Evolutionary conservation across 2,329 filamentous ascomycete genomes (phyloP).

Genomic region (Curvularia eragrostidis): DNA sequence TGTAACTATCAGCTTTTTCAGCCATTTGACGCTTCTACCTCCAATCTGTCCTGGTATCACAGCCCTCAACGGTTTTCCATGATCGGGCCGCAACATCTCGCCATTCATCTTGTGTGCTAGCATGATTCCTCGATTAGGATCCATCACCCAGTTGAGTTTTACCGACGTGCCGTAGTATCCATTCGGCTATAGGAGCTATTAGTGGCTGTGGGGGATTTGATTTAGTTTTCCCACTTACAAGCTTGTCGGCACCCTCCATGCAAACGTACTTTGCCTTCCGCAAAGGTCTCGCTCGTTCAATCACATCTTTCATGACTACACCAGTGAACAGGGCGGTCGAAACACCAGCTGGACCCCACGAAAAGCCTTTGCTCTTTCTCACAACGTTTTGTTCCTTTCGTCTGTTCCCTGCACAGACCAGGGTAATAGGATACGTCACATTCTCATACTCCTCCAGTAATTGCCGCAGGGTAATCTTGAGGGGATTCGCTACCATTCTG

Average conservation of each 20-base stretch:
- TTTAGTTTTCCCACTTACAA: constrained; percentile 53
- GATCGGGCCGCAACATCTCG: constrained; percentile 78
- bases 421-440: constrained; percentile 82
- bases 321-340: constrained; percentile 91
- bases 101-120: constrained; percentile 92
- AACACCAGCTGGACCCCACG: constrained; percentile 86
- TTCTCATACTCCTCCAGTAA: constrained; percentile 78
- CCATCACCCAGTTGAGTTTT: constrained; percentile 87
- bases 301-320: constrained; percentile 73
- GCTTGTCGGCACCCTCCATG: constrained; percentile 87
- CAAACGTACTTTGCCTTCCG: constrained; percentile 81
- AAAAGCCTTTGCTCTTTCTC: constrained; percentile 90
- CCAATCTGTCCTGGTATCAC: constrained; percentile 92
- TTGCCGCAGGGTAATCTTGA: constrained; percentile 74
- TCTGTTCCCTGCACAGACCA: constrained; percentile 91
- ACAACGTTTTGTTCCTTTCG: constrained; percentile 93
- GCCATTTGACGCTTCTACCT: constrained; percentile 90
- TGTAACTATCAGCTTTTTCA: constrained; percentile 81
- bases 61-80: constrained; percentile 81
- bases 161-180: constrained; percentile 88
- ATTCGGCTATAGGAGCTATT: constrained; percentile 66
- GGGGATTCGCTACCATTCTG: constrained; percentile 76
- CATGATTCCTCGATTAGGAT: constrained; percentile 83
- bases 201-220: constrained; percentile 2
- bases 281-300: constrained; percentile 71